Evolutionary conservation across 1,284 basidiomycete species (phyloP), one percentile per base, ranked within the genome.

Genomic region (Veloporphyrellus conicus): DNA sequence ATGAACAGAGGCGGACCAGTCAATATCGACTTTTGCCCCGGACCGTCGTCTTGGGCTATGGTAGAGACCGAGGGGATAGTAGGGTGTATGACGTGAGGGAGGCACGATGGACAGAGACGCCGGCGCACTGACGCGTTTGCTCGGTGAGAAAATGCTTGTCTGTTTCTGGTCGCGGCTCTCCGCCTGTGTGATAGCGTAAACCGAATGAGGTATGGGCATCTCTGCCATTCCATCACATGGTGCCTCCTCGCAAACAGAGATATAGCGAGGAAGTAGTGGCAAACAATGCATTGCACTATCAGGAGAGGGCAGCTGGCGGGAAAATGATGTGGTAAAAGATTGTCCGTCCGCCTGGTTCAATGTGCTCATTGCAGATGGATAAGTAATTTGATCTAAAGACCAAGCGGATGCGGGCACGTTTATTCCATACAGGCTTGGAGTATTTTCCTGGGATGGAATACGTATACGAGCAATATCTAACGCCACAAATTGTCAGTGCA

Each of bases 81-180:
- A 60, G 20, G 58, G 61, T 12, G 35, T 11, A 10, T 45, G 16
- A 3, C 41, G 56, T 5, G 43, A n/a, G n/a, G n/a, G n/a, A n/a
- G n/a, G n/a, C n/a, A n/a, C n/a, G n/a, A n/a, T n/a, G n/a, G n/a
- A n/a, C n/a, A n/a, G n/a, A n/a, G n/a, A n/a, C n/a, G n/a, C n/a
- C n/a, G 20, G 10, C 11, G 29, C 19, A n/a, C n/a, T 3, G 55
- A 32, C n/a, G 8, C 22, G 22, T 16, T 29, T 46, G 18, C 14
- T 15, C 32, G 4, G 33, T n/a, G 40, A 40, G 19, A 11, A 27
- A 16, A n/a, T 0, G 11, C 9, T 46, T 4, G 15, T 32, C 31
- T 11, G 35, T 20, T 23, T 35, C n/a, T 3, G 36, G 19, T 19
- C 4, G 3, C 7, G n/a, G 18, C 11, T 8, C 31, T 47, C 41